These are phyloP conservation scores for Zopfochytrium polystomum DNA, from an alignment of 371 early-diverging fungal species.

Conservation along the genomic window DNA sequence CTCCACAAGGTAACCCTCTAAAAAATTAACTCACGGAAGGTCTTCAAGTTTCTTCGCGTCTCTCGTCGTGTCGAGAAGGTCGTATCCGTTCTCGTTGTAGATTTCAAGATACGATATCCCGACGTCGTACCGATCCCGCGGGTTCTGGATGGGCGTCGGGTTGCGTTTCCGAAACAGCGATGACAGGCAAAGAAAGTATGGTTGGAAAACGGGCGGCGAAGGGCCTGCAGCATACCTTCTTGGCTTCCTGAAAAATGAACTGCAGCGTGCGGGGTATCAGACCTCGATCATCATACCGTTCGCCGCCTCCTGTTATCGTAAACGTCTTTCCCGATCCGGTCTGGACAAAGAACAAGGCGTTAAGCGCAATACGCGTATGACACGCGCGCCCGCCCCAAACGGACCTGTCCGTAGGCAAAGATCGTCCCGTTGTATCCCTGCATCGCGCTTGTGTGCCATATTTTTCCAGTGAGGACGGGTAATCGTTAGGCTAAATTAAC, in stretches of 20 bases:
- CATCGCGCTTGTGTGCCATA: constrained; percentile 52
- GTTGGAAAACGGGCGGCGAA: no score
- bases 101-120: constrained; percentile 66
- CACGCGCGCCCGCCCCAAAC: constrained; percentile 31
- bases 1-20: no score
- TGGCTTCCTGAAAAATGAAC: constrained; percentile 50
- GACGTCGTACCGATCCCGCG: constrained; percentile 37
- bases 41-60: constrained; percentile 59
- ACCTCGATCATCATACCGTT: constrained; percentile 56
- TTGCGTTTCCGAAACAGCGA: no score
- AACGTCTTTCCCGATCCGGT: constrained; percentile 79
- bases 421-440: constrained; percentile 71
- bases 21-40: constrained; percentile 46
- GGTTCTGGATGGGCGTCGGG: no score
- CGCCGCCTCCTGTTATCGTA: constrained; percentile 66
- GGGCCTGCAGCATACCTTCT: constrained; percentile 30
- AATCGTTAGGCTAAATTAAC: neutral
- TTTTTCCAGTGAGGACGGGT: no score
- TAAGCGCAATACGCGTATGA: constrained; percentile 61
- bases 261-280: constrained; percentile 58
- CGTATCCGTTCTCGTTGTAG: constrained; percentile 69
- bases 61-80: constrained; percentile 53
- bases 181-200: no score
- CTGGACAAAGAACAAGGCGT: constrained; percentile 61
- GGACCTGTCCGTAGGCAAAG: constrained; percentile 62